Conservation (phyloP, 2,329 filamentous ascomycete species). For the Capronia americana region DNA sequence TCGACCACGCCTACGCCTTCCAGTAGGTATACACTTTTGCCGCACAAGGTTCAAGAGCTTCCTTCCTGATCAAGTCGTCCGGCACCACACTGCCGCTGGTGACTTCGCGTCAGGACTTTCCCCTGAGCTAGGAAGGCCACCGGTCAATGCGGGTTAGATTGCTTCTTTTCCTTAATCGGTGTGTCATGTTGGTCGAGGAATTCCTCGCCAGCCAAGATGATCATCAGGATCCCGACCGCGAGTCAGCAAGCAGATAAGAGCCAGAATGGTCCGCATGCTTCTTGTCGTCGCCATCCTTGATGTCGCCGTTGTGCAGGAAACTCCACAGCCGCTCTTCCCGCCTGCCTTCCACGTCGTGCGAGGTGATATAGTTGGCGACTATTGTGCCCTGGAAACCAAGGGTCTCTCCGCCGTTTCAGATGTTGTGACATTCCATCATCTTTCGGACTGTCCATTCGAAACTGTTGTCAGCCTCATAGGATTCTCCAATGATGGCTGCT, state of each 20-base stretch:
- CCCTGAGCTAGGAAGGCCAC: not conserved
- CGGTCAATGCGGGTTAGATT: constrained; percentile 1
- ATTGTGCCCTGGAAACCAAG: not conserved
- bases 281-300: constrained; percentile 1
- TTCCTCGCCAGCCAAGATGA: constrained; percentile 11
- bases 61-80: constrained; percentile 1
- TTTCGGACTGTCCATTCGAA: constrained; percentile 15
- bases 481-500: not conserved
- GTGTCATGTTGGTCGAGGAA: constrained; percentile 10
- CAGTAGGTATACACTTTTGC: constrained; percentile 9
- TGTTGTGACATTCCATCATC: constrained; percentile 8
- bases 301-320: constrained; percentile 8
- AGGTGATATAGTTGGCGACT: constrained; percentile 12
- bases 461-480: not conserved
- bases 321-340: constrained; percentile 12
- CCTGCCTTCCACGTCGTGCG: constrained; percentile 7
- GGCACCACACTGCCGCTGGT: constrained; percentile 5
- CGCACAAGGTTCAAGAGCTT: constrained; percentile 7
- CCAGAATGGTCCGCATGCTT: not conserved
- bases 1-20: not conserved
- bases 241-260: constrained; percentile 12
- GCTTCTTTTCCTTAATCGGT: not conserved
- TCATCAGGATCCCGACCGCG: constrained; percentile 9
- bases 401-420: not conserved
- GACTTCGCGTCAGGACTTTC: constrained; percentile 8